Base-by-base conservation (phyloP, 225 moss, liverwort and hornwort species). In the Lunularia cruciata region DNA sequence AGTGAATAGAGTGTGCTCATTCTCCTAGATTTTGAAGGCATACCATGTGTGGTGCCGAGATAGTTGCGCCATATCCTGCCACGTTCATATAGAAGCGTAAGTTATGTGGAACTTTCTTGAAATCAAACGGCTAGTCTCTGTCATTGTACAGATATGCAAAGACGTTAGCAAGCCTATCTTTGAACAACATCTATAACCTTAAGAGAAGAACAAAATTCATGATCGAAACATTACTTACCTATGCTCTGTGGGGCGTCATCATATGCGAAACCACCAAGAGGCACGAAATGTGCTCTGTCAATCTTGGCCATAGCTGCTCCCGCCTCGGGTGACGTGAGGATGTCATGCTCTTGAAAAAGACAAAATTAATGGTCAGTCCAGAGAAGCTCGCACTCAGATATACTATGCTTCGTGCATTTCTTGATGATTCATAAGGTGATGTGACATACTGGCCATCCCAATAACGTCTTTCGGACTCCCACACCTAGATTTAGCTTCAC, bases 1-100 rank as follows among this genome's bases (percentile, higher is more conserved):
- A n/a, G n/a, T n/a, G n/a, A n/a, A n/a, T n/a, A n/a, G n/a, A n/a
- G n/a, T n/a, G n/a, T n/a, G n/a, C n/a, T n/a, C n/a, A n/a, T n/a
- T n/a, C n/a, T n/a, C n/a, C n/a, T n/a, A n/a, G n/a, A n/a, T n/a
- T n/a, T n/a, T n/a, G n/a, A n/a, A n/a, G n/a, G n/a, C 77, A 18
- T 74, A 77, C 77, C 74, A 96, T 96, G 73, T 96, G 95, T 31
- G 95, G 95, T 19, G 95, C 92, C 47, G 95, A 96, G 35, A 96
- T 92, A 6, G 95, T 96, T 43, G 88, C 92, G 37, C 76, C 79
- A 68, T 66, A 77, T 47, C 83, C 83, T 84, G 77, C 47, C 42
- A 77, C 31, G 57, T 3, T 57, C 4, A 57, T 10, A 22, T 63
- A 47, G 11, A 6, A 6, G n/a, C n/a, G n/a, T n/a, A n/a, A n/a